phyloP scores from a whole-genome alignment of 768 basidiomycete genomes.

The Russula compacta region DNA sequence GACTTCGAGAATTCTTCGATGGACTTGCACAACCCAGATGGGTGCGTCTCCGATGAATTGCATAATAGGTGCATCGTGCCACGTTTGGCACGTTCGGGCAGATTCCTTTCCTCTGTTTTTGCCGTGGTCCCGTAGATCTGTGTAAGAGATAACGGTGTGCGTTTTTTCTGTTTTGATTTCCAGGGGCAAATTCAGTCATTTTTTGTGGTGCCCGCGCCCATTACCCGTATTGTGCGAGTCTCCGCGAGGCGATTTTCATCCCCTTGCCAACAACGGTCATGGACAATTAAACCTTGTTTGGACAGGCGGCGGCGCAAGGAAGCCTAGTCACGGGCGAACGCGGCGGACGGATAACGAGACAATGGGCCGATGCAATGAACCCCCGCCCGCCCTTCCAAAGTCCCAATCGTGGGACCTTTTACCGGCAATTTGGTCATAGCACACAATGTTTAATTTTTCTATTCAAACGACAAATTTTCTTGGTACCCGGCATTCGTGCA shows the following conservation, averaged over 20 bases:
- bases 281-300: conserved; percentile 15
- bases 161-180: neutral
- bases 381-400: no score
- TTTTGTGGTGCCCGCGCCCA: neutral
- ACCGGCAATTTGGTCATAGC: neutral
- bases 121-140: neutral
- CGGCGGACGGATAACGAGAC: no score
- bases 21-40: neutral
- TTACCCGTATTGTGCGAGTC: neutral
- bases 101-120: neutral
- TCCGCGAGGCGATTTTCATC: neutral
- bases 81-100: no score
- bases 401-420: neutral
- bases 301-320: neutral
- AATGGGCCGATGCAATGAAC: no score
- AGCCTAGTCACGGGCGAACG: neutral
- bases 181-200: neutral
- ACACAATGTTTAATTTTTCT: conserved; percentile 2
- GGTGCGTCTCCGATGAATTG: neutral
- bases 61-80: neutral
- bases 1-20: conserved; percentile 6
- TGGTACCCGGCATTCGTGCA: neutral
- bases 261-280: conserved; percentile 12
- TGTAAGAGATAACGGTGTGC: neutral
- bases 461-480: neutral